These are phyloP conservation scores for Ambrosia artemisiifolia DNA, from an alignment of 129 eudicot species.

Conservation along the genomic window DNA sequence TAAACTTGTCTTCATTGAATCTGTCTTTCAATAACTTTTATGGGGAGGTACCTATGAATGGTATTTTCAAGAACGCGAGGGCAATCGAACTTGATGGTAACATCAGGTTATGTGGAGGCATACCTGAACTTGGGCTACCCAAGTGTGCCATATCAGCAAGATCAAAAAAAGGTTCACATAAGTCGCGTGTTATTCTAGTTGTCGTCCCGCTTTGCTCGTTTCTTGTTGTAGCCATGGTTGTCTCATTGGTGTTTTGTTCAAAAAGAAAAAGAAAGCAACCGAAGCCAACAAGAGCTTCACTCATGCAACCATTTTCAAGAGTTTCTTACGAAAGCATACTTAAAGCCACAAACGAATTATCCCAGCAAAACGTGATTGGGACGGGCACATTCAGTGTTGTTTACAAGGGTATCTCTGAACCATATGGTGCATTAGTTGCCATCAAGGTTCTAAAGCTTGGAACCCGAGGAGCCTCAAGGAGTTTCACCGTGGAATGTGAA, in stretches of 20 bases:
- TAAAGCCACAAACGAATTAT: slow-evolving; percentile 33
- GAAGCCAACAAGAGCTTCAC: background rate
- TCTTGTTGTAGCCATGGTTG: slow-evolving; percentile 5
- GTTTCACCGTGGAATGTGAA: slow-evolving; percentile 35
- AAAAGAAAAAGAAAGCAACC: slow-evolving; percentile 7
- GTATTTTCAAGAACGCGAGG: slow-evolving; percentile 24
- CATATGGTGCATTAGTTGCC: slow-evolving; percentile 20
- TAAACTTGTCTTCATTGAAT: slow-evolving; percentile 23
- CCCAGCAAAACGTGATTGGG: slow-evolving; percentile 30
- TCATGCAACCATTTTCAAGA: slow-evolving; percentile 7
- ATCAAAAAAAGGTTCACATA: slow-evolving; percentile 20
- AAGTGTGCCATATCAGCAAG: slow-evolving; percentile 20
- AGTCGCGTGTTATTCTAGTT: slow-evolving; percentile 12
- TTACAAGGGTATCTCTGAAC: slow-evolving; percentile 29
- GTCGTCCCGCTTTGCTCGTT: slow-evolving; percentile 19
- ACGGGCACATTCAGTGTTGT: slow-evolving; percentile 32
- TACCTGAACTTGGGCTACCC: slow-evolving; percentile 21
- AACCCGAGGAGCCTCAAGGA: slow-evolving; percentile 29
- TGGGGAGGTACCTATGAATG: slow-evolving; percentile 31
- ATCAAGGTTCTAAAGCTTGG: slow-evolving; percentile 35
- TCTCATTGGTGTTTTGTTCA: slow-evolving; percentile 10
- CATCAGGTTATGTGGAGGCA: slow-evolving; percentile 34
- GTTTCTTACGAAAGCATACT: slow-evolving; percentile 31
- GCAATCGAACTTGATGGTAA: slow-evolving; percentile 23
- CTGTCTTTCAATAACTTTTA: slow-evolving; percentile 29